phyloP scores from a whole-genome alignment of 768 basidiomycete genomes.

The Tricholoma sp. region DNA sequence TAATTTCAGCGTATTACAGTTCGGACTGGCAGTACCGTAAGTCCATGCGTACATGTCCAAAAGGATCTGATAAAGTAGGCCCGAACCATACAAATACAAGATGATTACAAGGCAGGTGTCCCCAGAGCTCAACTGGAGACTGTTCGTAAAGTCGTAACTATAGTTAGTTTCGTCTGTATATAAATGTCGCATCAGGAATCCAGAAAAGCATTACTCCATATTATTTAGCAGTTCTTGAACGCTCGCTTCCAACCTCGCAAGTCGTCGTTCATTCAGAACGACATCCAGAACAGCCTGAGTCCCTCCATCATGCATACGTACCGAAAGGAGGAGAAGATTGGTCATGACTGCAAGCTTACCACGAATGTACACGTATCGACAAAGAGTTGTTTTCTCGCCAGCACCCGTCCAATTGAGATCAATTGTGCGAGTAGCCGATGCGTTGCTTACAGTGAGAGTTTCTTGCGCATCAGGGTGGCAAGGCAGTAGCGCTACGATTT shows the following conservation, averaged over 20 bases:
- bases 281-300: slow-evolving; percentile 36
- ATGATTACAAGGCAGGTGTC: too few relatives aligned
- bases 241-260: slow-evolving; percentile 24
- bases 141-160: too few relatives aligned
- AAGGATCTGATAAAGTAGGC: too few relatives aligned
- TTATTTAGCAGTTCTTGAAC: slow-evolving; percentile 6
- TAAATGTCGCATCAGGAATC: too few relatives aligned
- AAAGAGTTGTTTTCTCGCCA: slow-evolving; percentile 29
- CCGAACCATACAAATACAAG: too few relatives aligned
- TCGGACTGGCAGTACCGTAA: too few relatives aligned
- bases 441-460: slow-evolving; percentile 32
- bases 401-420: slow-evolving; percentile 33
- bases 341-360: slow-evolving; percentile 23
- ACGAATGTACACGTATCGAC: slow-evolving; percentile 35
- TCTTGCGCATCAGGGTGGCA: slow-evolving; percentile 30
- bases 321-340: slow-evolving; percentile 34
- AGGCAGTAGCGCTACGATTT: slow-evolving; percentile 26
- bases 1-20: too few relatives aligned
- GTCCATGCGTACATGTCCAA: too few relatives aligned
- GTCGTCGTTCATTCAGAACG: slow-evolving; percentile 23
- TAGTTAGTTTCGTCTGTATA: too few relatives aligned
- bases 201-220: too few relatives aligned
- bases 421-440: slow-evolving; percentile 35
- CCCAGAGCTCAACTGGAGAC: too few relatives aligned
- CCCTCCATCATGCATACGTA: slow-evolving; percentile 30